Evolutionary conservation across 345 rosid genomes (phyloP), one percentile per base, ranked within the genome.

Genomic region (Raphanus raphanistrum): DNA sequence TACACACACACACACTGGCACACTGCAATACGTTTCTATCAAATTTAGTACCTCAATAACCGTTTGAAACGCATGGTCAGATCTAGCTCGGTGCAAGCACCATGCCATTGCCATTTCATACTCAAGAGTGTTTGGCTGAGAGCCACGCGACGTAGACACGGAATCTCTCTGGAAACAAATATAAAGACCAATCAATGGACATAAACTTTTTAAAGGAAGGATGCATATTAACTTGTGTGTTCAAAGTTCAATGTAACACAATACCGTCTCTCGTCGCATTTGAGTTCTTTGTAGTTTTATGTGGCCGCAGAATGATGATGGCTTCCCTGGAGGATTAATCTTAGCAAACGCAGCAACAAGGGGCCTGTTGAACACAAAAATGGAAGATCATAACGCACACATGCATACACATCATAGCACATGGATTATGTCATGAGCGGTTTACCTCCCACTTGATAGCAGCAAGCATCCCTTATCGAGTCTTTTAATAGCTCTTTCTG

Each of bases 71-170:
- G 79, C 70, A 8, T 25, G 55, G 8, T 89, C 83, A 9, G 71
- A 67, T 83, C 85, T 88, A 62, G 87, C 87, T 75, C 79, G 86
- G 54, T 74, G 87, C 73, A 91, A 77, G 50, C 83, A 77, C 99
- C 99, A 96, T 9, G 88, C 98, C 84, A 88, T 50, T 16, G 99
- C 96, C 97, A 93, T 82, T 35, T 89, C 97, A 84, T 81, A 91
- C 81, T 89, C 98, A 77, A 93, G 68, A 32, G 88, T 90, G 80
- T 96, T 96, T 5, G 92, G 89, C 79, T 96, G 98, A 80, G 97
- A 85, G 78, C 87, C 88, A 86, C 89, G 99, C 32, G 99, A 90
- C 52, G 95, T 91, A 81, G 97, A 85, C 67, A 91, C 86, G 2
- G 90, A 90, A 72, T 87, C 89, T 82, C 83, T 91, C 99, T 95